These are phyloP conservation scores for Phaeosphaeria sp. DNA, from an alignment of 2,329 filamentous ascomycete species.

Conservation along the genomic window DNA sequence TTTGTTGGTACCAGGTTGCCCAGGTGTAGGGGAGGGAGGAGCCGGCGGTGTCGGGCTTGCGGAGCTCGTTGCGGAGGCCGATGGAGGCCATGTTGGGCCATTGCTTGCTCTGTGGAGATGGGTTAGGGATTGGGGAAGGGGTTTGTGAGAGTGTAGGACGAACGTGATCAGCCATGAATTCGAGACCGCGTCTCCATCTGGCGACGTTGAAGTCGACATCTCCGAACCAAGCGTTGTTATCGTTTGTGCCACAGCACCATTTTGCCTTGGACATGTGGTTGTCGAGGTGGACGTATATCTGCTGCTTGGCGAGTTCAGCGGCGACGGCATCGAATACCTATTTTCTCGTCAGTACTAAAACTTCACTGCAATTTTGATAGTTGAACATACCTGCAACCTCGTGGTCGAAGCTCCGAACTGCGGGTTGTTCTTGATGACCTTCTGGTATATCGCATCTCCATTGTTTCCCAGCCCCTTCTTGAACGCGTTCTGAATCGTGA, in stretches of 20 bases:
- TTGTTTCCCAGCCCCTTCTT: conserved; percentile 51
- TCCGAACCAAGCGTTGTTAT: conserved; percentile 69
- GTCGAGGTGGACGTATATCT: conserved; percentile 44
- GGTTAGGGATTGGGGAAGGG: background rate
- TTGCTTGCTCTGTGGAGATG: conserved; percentile 26
- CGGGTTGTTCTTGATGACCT: conserved; percentile 65
- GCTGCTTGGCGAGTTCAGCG: conserved; percentile 56
- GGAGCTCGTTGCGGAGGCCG: conserved; percentile 63
- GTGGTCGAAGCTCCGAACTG: conserved; percentile 58
- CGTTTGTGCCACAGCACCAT: conserved; percentile 45
- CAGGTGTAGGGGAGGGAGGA: conserved; percentile 59
- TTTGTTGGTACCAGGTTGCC: conserved; percentile 62
- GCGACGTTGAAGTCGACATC: conserved; percentile 62
- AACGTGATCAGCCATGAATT: conserved; percentile 67
- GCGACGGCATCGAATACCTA: conserved; percentile 62
- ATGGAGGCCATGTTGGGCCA: conserved; percentile 63
- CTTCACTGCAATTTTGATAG: too few species aligned
- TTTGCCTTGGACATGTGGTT: conserved; percentile 46
- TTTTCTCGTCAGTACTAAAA: background rate
- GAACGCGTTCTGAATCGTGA: conserved; percentile 41
- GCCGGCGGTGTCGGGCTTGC: conserved; percentile 34
- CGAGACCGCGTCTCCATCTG: conserved; percentile 67
- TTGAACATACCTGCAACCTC: conserved; percentile 50
- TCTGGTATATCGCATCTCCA: conserved; percentile 57
- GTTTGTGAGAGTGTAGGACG: background rate